Evolutionary conservation across 1,284 basidiomycete genomes (phyloP), one percentile per base, ranked within the genome.

Genomic region (Microbotryum saponariae): DNA sequence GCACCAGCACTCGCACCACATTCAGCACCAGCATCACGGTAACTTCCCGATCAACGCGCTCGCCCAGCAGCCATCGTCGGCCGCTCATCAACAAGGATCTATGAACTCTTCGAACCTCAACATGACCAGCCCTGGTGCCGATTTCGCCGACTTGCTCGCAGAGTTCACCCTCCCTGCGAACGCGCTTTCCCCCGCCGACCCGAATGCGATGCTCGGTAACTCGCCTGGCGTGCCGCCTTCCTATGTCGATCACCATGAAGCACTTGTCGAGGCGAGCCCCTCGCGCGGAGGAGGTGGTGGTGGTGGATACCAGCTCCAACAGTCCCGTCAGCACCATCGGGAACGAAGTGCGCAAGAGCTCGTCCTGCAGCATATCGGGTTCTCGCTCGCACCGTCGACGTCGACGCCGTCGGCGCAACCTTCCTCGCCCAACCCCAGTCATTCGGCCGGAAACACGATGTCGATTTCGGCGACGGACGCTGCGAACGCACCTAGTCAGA

Each of bases 111-210:
- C 25, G 16, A 23, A 25, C 25, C 51, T 29, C n/a, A n/a, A 25
- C 9, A n/a, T 53, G 51, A 29, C 51, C 6, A 25, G 14, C 51
- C 59, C 54, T 3, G 53, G 54, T 7, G 48, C 52, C 21, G 54
- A 61, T 25, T 66, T 64, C 37, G 37, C 55, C 31, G 59, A 61
- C 51, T 45, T 68, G 21, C 56, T 68, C 16, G 62, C 62, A 23
- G 62, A 68, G 44, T 68, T 68, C 48, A 68, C 67, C 20, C 46
- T 60, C 4, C 60, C 62, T 3, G 54, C 51, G 14, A 59, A 51
- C 44, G 56, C 54, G 6, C 20, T 61, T n/a, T 61, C 56, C 9
- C 59, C 64, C 4, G 10, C 31, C 25, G 51, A 25, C 31, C 25
- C 23, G 37, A 42, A 42, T 42, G 37, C 37, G 16, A 42, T 42